Evolutionary conservation across 1,139 yeast genomes (phyloP), one percentile per base, ranked within the genome.

Genomic region (Scheffersomyces lignicola): DNA sequence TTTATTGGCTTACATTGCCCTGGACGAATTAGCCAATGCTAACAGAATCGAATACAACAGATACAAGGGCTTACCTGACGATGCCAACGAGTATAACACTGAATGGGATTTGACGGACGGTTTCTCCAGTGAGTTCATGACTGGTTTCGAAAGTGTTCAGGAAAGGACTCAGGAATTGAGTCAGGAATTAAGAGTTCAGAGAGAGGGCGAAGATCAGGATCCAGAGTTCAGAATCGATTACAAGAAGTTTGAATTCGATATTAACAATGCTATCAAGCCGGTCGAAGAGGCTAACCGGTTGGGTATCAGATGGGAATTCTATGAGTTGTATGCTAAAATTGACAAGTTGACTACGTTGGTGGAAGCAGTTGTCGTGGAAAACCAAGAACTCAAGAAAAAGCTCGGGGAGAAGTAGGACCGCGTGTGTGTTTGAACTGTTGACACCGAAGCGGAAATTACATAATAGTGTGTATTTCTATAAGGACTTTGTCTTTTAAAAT

Each of bases 41-140:
- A 73, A 79, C 46, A 66, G 94, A 47, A 80, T 87, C 24, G 72
- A 69, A 36, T 87, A 84, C 58, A 88, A 88, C 57, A 70, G 95
- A 42, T 64, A 70, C 45, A 74, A 73, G 47, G 80, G 83, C 1
- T 58, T 77, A 13, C 65, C 84, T 0, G 95, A 87, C 54, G 96
- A 88, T 58, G 88, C 90, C 17, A 86, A 86, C 54, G 94, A 85
- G 50, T 53, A 66, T 24, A 88, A 88, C 48, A 73, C 82, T 12
- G 90, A 83, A 52, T 87, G 95, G 95, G 87, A 83, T 47, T 65
- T 87, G 47, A 75, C 83, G 7, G 95, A 87, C 56, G 96, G 96
- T 0, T 87, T 71, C 50, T 75, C 72, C 33, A 66, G 54, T 22
- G 64, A 56, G 14, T 44, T 33, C 61, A 53, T 25, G 60, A 52